Conservation (phyloP, 306 rosid genomes). For the Quercus ilex region DNA sequence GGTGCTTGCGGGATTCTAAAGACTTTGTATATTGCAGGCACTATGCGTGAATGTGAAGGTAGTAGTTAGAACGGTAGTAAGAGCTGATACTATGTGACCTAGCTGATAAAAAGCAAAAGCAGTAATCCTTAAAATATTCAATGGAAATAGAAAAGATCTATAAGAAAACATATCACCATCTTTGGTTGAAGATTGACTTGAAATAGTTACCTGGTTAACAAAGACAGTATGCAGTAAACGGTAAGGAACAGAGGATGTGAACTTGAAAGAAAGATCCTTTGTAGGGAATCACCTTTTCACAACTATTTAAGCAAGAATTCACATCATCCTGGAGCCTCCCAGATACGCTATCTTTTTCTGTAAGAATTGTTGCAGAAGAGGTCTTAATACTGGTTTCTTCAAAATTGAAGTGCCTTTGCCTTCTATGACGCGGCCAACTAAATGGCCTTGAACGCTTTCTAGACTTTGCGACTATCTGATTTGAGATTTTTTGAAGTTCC, state of each 20-base stretch:
- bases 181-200: neutral
- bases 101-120: neutral
- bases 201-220: constrained; percentile 55
- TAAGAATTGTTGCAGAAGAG: constrained; percentile 10
- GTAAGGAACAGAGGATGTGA: constrained; percentile 25
- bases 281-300: constrained; percentile 42
- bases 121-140: neutral
- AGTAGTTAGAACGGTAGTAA: neutral
- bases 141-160: constrained; percentile 1
- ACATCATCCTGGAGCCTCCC: constrained; percentile 26
- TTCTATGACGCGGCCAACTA: constrained; percentile 66
- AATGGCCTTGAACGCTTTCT: constrained; percentile 67
- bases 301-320: constrained; percentile 16
- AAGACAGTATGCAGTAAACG: constrained; percentile 41
- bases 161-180: neutral
- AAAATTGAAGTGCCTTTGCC: constrained; percentile 32
- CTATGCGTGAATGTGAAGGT: neutral
- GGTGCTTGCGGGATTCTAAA: neutral
- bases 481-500: constrained; percentile 20
- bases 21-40: neutral
- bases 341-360: constrained; percentile 20
- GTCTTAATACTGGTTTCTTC: constrained; percentile 24
- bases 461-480: constrained; percentile 22
- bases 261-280: neutral
- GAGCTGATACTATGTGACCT: neutral